Percentiles rank a stretch among this genome's conserved stretches.
These are phyloP conservation scores for Aspergillus fischeri DNA, from an alignment of 2,329 filamentous ascomycete species.

Conservation along the genomic window DNA sequence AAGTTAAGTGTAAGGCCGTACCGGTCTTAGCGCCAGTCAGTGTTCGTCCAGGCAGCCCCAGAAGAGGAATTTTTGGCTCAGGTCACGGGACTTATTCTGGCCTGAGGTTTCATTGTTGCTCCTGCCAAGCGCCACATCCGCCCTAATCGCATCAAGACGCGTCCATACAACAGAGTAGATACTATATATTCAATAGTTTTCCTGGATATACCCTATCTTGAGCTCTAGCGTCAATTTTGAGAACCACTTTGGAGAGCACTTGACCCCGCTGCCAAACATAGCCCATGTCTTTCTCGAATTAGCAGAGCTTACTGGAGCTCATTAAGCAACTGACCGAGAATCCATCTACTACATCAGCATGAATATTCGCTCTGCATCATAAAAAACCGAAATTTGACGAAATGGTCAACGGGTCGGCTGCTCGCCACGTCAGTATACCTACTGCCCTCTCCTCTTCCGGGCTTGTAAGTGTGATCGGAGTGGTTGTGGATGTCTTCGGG, in stretches of 20 bases:
- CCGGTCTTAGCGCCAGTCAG: background rate
- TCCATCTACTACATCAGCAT: background rate
- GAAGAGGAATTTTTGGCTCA: background rate
- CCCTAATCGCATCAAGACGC: constrained; percentile 15
- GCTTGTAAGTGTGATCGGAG: constrained; percentile 60
- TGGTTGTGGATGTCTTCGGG: constrained; percentile 62
- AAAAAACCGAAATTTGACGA: background rate
- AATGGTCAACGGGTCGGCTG: constrained; percentile 3
- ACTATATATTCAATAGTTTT: background rate
- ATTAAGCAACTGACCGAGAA: background rate
- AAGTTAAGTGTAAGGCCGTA: constrained; percentile 6
- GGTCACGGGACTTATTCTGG: background rate
- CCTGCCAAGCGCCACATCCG: constrained; percentile 19
- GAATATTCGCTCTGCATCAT: background rate
- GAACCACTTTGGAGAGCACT: background rate
- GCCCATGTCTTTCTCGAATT: background rate
- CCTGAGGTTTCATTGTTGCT: background rate
- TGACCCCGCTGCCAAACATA: background rate
- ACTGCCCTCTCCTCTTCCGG: constrained; percentile 36
- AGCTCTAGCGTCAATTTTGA: background rate
- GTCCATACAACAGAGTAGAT: background rate
- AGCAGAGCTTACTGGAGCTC: too few relatives aligned
- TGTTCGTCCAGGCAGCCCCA: background rate
- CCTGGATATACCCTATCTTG: background rate
- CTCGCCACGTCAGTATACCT: constrained; percentile 46